These are phyloP conservation scores for Deuterostichococcus epilithicus DNA, from an alignment of 139 green algal species.

Conservation along the genomic window DNA sequence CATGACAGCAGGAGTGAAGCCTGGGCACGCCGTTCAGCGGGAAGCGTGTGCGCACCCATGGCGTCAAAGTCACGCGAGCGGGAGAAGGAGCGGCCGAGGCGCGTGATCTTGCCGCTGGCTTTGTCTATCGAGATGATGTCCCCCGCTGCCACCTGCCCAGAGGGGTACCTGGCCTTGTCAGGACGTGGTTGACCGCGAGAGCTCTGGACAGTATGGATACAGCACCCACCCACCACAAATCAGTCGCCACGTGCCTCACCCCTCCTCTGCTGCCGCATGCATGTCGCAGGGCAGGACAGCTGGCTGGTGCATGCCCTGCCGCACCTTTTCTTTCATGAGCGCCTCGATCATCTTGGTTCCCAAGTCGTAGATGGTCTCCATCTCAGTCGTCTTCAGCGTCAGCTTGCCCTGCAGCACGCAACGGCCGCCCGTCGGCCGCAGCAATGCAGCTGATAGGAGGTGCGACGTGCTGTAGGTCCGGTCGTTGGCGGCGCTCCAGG, in stretches of 20 bases:
- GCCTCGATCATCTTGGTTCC: constrained; percentile 91
- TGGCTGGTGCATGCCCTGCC: too few relatives aligned
- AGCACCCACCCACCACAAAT: too few relatives aligned
- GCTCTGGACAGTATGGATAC: too few relatives aligned
- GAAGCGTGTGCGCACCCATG: constrained; percentile 66
- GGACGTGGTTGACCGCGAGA: too few relatives aligned
- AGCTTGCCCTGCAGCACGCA: constrained; percentile 75
- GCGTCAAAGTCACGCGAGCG: constrained; percentile 94
- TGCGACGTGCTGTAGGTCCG: constrained; percentile 3
- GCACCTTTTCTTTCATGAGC: constrained; percentile 87
- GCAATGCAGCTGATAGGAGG: neutral
- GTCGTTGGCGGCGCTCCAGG: constrained; percentile 13
- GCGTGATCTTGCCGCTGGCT: constrained; percentile 80
- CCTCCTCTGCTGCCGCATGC: too few relatives aligned
- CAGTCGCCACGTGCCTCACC: too few relatives aligned
- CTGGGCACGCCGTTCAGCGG: too few relatives aligned
- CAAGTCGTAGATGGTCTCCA: constrained; percentile 99
- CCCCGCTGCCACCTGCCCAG: constrained; percentile 54
- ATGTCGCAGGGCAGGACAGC: too few relatives aligned
- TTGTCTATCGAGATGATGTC: constrained; percentile 99
- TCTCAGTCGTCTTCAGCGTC: constrained; percentile 98
- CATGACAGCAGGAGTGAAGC: too few relatives aligned
- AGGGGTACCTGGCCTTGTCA: too few relatives aligned
- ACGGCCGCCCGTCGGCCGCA: too few relatives aligned
- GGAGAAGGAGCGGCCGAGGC: constrained; percentile 91